Base-by-base conservation (phyloP, 1,139 yeast species). In the Pichia sp. region DNA sequence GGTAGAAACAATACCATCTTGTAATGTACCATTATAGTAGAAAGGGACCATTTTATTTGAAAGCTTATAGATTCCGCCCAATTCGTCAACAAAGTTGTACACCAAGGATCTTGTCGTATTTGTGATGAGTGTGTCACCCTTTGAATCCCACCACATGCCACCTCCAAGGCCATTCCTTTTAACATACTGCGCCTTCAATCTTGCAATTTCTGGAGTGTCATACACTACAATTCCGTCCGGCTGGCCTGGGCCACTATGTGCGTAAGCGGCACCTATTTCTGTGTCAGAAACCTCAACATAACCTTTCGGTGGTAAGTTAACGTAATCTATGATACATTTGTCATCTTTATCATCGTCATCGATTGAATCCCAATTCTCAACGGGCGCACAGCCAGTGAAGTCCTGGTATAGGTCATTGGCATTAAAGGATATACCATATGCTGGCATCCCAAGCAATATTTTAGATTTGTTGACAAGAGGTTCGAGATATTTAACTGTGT, bases 61-160 rank as follows among this genome's bases (percentile, higher is more conserved):
- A 8, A 55, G 38, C 15, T 29, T 8, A 4, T 30, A 6, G 8
- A 56, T 19, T 2, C 79, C 78, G 3, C 79, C 79, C 19, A 80
- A 54, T 47, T 69, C 75, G 32, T 72, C 68, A 31, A 77, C 76
- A 67, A 78, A 81, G 31, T 64, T 70, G 19, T 59, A 54, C 5
- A 83, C 66, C 42, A 82, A 66, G 1, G 81, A 76, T 45, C 73
- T 64, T 0, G 66, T 58, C 1, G 64, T 61, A 34, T 71, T 64
- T 0, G 54, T 43, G 47, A 68, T 65, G 46, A 53, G 61, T 2
- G 65, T 59, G 64, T 90, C 96, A 0, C 96, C 96, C 54, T 85
- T 77, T 0, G 96, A 85, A 64, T 90, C 97, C 98, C 98, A 93
- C 85, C 90, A 90, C 83, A 93, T 84, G 0, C 89, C 96, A 0